A percentile compares a stretch with the other conserved stretches of the same genome.
Evolutionary conservation across 2,329 filamentous ascomycete genomes (phyloP).

Genomic region (Cladophialophora immunda): DNA sequence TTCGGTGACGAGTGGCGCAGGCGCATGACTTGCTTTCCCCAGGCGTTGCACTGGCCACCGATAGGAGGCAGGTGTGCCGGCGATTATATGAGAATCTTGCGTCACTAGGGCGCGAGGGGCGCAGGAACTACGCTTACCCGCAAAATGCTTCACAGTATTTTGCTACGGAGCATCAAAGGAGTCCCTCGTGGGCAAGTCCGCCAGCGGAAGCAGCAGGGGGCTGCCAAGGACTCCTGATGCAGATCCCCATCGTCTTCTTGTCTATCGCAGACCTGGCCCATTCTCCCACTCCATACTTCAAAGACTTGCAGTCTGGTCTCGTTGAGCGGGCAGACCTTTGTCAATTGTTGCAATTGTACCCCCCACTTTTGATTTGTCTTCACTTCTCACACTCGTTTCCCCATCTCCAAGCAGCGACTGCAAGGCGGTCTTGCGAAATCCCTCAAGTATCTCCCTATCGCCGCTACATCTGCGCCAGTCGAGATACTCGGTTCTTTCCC

Average conservation of each 20-base stretch:
- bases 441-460: background rate
- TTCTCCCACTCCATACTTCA: constrained; percentile 1
- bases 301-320: constrained; percentile 10
- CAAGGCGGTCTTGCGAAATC: background rate
- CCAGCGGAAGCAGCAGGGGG: background rate
- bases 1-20: constrained; percentile 18
- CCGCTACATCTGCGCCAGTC: background rate
- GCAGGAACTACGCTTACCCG: background rate
- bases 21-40: constrained; percentile 13
- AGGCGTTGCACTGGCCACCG: background rate
- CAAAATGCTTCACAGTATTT: background rate
- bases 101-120: constrained; percentile 1
- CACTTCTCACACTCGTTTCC: constrained; percentile 14
- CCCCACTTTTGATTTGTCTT: background rate
- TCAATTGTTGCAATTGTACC: background rate
- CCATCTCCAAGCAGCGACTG: background rate
- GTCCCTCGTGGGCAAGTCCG: background rate
- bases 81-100: constrained; percentile 9
- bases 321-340: constrained; percentile 15
- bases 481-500: background rate
- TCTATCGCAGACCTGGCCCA: background rate
- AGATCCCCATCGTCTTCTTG: constrained; percentile 6
- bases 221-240: constrained; percentile 14
- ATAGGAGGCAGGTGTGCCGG: background rate
- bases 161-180: background rate